Base-by-base conservation (phyloP, 805 yeast genomes). In the Candida endomychidarum region DNA sequence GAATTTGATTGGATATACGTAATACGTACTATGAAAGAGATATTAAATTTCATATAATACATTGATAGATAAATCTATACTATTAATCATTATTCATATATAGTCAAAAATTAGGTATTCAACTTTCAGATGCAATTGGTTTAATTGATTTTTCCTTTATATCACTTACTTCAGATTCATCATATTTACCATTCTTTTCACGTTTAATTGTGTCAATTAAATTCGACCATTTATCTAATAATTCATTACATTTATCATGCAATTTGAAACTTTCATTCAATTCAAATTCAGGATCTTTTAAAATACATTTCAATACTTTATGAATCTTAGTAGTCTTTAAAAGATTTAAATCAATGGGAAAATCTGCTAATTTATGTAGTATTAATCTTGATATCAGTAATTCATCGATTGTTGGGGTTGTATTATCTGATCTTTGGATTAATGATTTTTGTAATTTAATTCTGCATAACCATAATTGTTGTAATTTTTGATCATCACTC, bases 231-330 rank as follows among this genome's bases (percentile, higher is more conserved):
- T 64, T 61, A 5, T 50, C 38, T 34, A 75, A 52, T 24, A 75
- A 52, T 28, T 64, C 65, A 17, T 55, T 58, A 42, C 75, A 68
- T 45, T 73, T 58, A 39, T 67, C 70, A 43, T 74, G 78, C 42
- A 75, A 61, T 42, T 67, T 61, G 53, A 64, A 70, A 44, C 74
- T 70, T 26, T 70, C 67, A 10, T 68, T 63, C 43, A 68, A 64
- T 43, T 62, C 70, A 45, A 74, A 58, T 24, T 58, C 58, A 19
- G 59, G 60, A 43, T 65, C 63, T 41, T 64, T 65, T 37, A 65
- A 43, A 15, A 76, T 72, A 40, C 77, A 75, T 51, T 70, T 73
- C 43, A 76, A 52, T 1, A 76, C 80, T 52, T 76, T 76, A 50
- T 75, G 79, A 37, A 76, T 58, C 48, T 74, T 76, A 11, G 80